Evolutionary conservation across 306 rosid genomes (phyloP).

Genomic region (Carpinus fangiana): DNA sequence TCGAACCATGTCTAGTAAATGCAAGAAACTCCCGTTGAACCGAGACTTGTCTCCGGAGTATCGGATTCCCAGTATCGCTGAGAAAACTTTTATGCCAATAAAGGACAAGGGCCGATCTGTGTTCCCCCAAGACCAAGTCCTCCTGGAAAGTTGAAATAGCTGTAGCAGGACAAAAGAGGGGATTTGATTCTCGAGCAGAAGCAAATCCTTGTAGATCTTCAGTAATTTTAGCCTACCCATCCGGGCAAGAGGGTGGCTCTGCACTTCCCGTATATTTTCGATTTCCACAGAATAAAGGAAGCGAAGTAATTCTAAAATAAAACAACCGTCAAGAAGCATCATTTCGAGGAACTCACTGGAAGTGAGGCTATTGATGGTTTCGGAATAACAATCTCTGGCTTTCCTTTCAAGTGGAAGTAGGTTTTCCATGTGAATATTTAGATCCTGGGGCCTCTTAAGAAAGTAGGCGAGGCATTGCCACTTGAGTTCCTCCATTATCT

Average conservation of each 20-base stretch:
- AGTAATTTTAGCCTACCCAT: neutral
- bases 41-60: neutral
- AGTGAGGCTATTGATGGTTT: neutral
- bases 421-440: neutral
- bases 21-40: neutral
- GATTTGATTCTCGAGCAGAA: neutral
- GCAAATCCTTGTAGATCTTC: neutral
- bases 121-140: neutral
- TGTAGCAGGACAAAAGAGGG: neutral
- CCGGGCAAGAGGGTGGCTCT: neutral
- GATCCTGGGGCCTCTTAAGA: neutral
- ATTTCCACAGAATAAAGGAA: neutral
- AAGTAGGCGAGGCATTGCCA: neutral
- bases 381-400: neutral
- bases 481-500: neutral
- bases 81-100: neutral
- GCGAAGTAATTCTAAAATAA: neutral
- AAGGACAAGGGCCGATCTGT: neutral
- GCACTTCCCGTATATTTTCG: neutral
- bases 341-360: neutral
- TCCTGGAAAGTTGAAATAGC: neutral
- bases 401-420: neutral
- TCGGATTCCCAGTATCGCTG: neutral
- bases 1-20: neutral
- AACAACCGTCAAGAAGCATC: constrained; percentile 3